Evolutionary conservation across 1,284 basidiomycete species (phyloP), one percentile per base, ranked within the genome.

Genomic region (Puccinia polysora): DNA sequence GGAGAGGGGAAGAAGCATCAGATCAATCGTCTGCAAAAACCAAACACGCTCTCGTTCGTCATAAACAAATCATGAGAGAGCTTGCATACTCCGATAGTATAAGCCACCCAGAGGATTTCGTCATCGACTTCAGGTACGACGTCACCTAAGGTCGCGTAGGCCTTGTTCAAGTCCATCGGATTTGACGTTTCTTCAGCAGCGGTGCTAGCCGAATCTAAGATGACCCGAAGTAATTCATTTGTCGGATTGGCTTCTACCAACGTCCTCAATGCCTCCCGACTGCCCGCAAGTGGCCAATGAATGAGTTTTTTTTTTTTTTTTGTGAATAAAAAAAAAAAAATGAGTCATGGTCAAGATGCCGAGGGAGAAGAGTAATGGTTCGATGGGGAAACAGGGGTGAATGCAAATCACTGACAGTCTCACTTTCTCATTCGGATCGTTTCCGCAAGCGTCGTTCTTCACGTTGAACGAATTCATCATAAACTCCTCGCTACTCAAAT

Each of bases 41-140:
- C n/a, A n/a, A n/a, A n/a, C n/a, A n/a, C n/a, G n/a, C n/a, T n/a
- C n/a, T n/a, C n/a, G n/a, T n/a, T n/a, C n/a, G n/a, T n/a, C n/a
- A n/a, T 23, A 32, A 55, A 25, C 25, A 15, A 49, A 49, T 49
- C 47, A 2, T 18, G 47, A n/a, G 47, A 49, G 36, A 32, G 30
- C 30, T 56, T 28, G 36, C 65, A 58, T 10, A 70, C 68, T 10
- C 53, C 68, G 15, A 70, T 45, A 2, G 38, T 49, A 18, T 70
- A 70, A 20, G 68, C 68, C 56, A 70, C 53, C 56, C 56, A 60
- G n/a, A 70, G 56, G 28, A 62, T 50, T 49, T 70, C 68, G 23
- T 70, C 68, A 53, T 70, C 68, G 2, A 47, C 56, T 59, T 69
- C 65, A 50, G 65, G 65, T 14, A 69, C 38, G 14, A 69, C 55